A percentile compares a stretch with the other conserved stretches of the same genome.
Evolutionary conservation across 2,329 filamentous ascomycete genomes (phyloP).

Genomic region (Pseudopithomyces chartarum): DNA sequence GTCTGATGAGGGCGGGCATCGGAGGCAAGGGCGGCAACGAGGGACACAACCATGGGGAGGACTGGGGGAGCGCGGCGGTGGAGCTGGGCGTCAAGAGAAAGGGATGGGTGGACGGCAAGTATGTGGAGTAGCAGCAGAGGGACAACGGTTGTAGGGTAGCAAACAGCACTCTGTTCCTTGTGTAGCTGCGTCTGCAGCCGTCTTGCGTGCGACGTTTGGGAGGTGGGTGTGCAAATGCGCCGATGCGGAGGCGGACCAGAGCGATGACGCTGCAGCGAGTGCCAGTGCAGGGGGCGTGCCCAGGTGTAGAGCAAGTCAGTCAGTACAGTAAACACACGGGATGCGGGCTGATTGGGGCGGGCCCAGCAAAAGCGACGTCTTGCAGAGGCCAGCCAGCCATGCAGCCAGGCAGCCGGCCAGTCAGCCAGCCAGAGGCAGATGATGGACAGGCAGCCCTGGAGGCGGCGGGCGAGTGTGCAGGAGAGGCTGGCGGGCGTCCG

Average conservation of each 20-base stretch:
- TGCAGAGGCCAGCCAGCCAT: too few species aligned
- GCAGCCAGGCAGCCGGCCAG: neutral
- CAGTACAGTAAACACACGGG: too few species aligned
- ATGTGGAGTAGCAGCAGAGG: slow-evolving; percentile 49
- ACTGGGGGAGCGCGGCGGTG: slow-evolving; percentile 94
- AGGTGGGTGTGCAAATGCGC: neutral
- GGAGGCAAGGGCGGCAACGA: slow-evolving; percentile 47
- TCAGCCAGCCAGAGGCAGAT: neutral
- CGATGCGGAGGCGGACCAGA: slow-evolving; percentile 3
- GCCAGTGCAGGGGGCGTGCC: too few species aligned
- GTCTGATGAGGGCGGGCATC: slow-evolving; percentile 80
- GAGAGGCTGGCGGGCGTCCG: slow-evolving; percentile 8
- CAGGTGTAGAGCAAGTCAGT: too few species aligned
- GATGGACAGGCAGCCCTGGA: too few species aligned
- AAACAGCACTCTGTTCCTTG: neutral
- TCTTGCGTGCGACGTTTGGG: neutral
- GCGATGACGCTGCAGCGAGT: slow-evolving; percentile 37
- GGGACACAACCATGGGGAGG: slow-evolving; percentile 91
- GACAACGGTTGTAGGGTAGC: neutral
- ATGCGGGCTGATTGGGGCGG: too few species aligned
- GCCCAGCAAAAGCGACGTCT: too few species aligned
- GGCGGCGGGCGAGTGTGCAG: too few species aligned
- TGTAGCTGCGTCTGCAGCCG: neutral
- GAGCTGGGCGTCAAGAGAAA: slow-evolving; percentile 89
- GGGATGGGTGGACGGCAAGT: slow-evolving; percentile 76